Conservation (phyloP, 2,329 filamentous ascomycete species). For the Myriosclerotinia scirpicola region DNA sequence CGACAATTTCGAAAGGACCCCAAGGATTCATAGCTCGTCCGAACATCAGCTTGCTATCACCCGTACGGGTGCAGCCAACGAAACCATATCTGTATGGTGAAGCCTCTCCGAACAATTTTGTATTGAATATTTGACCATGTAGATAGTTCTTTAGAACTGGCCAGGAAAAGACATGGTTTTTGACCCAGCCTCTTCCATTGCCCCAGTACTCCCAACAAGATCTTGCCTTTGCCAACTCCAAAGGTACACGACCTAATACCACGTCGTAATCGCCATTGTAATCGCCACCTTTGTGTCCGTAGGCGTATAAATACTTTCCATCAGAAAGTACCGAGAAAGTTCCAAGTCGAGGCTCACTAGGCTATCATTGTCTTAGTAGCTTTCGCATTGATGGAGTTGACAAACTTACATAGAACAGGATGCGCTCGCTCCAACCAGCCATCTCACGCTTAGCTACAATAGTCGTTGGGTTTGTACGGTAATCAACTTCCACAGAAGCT, state of each 20-base stretch:
- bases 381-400: neutral
- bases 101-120: constrained; percentile 28
- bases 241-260: constrained; percentile 26
- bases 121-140: constrained; percentile 32
- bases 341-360: constrained; percentile 28
- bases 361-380: constrained; percentile 15
- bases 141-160: constrained; percentile 27
- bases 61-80: constrained; percentile 28
- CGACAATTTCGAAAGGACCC: constrained; percentile 28
- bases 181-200: constrained; percentile 23
- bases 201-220: constrained; percentile 27
- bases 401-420: constrained; percentile 14
- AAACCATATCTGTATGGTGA: constrained; percentile 27
- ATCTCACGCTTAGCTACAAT: constrained; percentile 17
- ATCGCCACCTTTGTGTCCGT: constrained; percentile 27
- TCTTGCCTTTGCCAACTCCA: neutral
- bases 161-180: constrained; percentile 12
- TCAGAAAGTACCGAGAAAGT: constrained; percentile 25
- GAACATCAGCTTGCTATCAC: constrained; percentile 28
- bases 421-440: constrained; percentile 9
- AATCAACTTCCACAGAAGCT: constrained; percentile 20
- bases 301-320: constrained; percentile 27
- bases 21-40: constrained; percentile 27
- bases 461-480: constrained; percentile 10
- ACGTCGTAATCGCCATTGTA: constrained; percentile 28